Conservation (phyloP, 352 stramenopile species). For the Peronospora belbahrii region DNA sequence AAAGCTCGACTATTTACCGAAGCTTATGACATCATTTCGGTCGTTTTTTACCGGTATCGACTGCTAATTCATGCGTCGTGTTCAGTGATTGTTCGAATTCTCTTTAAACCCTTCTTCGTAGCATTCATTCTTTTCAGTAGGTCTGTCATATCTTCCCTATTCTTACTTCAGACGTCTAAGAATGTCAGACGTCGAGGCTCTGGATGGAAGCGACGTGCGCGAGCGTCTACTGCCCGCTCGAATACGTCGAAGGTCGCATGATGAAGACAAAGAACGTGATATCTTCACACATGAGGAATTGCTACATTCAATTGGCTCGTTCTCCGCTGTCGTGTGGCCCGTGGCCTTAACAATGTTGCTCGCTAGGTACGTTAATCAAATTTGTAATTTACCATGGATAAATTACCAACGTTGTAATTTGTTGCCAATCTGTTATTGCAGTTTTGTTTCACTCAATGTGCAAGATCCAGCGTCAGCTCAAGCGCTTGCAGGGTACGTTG, state of each 20-base stretch:
- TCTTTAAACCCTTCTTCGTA: slow-evolving; percentile 3
- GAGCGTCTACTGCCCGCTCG: slow-evolving; percentile 37
- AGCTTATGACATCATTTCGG: too few species aligned
- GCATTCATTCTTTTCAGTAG: slow-evolving; percentile 10
- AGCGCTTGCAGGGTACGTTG: slow-evolving; percentile 57
- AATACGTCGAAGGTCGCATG: slow-evolving; percentile 6
- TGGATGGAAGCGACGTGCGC: slow-evolving; percentile 26
- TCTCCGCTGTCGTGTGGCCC: slow-evolving; percentile 75
- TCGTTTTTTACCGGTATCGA: too few species aligned
- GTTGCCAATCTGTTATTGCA: slow-evolving; percentile 13
- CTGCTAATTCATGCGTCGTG: too few species aligned
- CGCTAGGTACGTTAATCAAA: slow-evolving; percentile 38
- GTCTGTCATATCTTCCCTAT: too few species aligned
- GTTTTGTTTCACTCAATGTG: slow-evolving; percentile 78
- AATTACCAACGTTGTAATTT: not conserved
- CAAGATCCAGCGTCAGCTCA: slow-evolving; percentile 65
- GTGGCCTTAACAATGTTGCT: slow-evolving; percentile 78
- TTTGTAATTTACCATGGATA: not conserved
- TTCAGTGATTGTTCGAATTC: too few species aligned
- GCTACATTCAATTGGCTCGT: slow-evolving; percentile 78
- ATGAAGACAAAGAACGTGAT: slow-evolving; percentile 25
- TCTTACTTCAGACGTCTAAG: slow-evolving; percentile 9
- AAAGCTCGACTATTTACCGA: too few species aligned
- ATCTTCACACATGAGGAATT: slow-evolving; percentile 73
- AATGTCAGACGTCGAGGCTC: slow-evolving; percentile 19